Percentiles rank a stretch among this genome's conserved stretches.
phyloP scores from a whole-genome alignment of 345 rosid species.

The Eucalyptus curtisii region DNA sequence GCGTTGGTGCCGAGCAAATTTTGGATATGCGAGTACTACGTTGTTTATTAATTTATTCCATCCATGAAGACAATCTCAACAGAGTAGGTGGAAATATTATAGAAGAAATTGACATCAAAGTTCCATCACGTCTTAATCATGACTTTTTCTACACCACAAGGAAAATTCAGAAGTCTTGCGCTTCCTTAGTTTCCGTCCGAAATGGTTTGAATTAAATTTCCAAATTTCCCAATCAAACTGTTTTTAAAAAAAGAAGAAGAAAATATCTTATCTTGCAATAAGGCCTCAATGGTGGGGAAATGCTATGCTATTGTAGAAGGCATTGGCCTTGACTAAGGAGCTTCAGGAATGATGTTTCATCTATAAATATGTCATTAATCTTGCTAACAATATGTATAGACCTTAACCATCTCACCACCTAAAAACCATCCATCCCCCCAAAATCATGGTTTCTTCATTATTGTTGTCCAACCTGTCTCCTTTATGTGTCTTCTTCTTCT shows the following conservation, averaged over 20 bases:
- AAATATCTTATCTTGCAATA: not conserved
- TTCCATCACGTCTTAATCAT: not conserved
- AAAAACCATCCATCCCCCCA: too few relatives aligned
- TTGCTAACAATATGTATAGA: too few relatives aligned
- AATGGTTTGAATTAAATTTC: not conserved
- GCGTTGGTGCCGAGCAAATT: not conserved
- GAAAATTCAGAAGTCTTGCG: not conserved
- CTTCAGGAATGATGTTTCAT: not conserved
- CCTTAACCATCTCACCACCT: too few relatives aligned
- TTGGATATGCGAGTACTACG: not conserved
- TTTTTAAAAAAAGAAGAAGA: too few relatives aligned
- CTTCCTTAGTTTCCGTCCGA: not conserved
- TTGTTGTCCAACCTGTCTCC: not conserved
- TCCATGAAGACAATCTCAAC: not conserved
- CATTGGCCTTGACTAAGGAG: not conserved
- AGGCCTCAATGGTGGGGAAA: not conserved
- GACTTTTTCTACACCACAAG: not conserved
- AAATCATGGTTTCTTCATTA: not conserved
- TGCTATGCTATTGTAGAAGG: accelerated
- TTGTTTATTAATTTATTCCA: not conserved
- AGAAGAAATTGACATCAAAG: not conserved
- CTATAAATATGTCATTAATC: not conserved
- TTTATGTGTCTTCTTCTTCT: not conserved
- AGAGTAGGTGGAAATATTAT: not conserved
- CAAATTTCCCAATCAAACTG: not conserved